Evolutionary conservation across 164 flowering plant species (phyloP).

Genomic region (Hamamelis virginiana): DNA sequence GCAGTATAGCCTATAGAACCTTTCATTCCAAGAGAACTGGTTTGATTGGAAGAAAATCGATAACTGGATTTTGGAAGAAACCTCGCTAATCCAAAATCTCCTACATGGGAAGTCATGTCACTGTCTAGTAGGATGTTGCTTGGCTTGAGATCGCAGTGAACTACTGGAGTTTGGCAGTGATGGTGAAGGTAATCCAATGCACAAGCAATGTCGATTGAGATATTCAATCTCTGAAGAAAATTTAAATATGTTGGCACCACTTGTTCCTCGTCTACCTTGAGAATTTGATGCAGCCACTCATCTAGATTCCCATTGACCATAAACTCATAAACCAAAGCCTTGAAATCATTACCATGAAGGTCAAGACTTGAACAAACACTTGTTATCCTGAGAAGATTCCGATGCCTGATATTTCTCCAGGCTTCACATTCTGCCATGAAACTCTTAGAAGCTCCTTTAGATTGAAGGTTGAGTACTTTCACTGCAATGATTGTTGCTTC

Average conservation of each 20-base stretch:
- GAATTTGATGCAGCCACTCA: conserved; percentile 25
- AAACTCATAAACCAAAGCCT: conserved; percentile 30
- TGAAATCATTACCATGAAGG: conserved; percentile 30
- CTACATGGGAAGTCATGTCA: conserved; percentile 28
- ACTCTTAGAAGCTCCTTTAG: conserved; percentile 28
- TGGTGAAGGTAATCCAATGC: conserved; percentile 40
- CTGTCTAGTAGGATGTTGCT: conserved; percentile 36
- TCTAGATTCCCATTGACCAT: conserved; percentile 37
- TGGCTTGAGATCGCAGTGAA: conserved; percentile 40
- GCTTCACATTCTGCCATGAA: conserved; percentile 33
- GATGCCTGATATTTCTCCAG: conserved; percentile 26
- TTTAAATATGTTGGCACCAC: conserved; percentile 4
- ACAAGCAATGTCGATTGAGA: conserved; percentile 33
- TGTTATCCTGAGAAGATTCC: conserved; percentile 30
- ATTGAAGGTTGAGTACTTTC: conserved; percentile 27
- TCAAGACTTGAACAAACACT: conserved; percentile 32
- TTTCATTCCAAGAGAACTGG: conserved; percentile 20
- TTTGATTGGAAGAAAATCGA: not conserved
- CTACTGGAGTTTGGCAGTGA: conserved; percentile 13
- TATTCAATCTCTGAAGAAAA: conserved; percentile 25
- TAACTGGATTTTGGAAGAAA: not conserved
- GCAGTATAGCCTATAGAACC: conserved; percentile 25
- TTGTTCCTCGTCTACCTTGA: not conserved
- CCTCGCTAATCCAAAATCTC: conserved; percentile 37
- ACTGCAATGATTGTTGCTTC: conserved; percentile 20